A percentile compares a stretch with the other conserved stretches of the same genome.
Conservation (phyloP, 1,139 yeast species). For the Candida albicans region DNA sequence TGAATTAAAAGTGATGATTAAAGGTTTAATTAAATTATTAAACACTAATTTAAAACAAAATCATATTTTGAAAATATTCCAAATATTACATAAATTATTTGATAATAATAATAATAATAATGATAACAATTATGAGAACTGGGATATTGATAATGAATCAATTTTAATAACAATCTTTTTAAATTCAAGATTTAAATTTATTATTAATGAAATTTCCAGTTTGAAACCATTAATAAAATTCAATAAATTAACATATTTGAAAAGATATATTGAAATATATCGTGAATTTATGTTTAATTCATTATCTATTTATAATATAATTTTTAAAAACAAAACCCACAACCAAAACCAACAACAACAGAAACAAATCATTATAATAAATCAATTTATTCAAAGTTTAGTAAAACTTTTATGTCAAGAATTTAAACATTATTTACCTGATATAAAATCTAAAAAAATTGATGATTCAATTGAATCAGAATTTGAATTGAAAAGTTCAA, state of each 20-base stretch:
- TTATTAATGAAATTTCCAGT: constrained; percentile 57
- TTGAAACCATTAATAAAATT: constrained; percentile 53
- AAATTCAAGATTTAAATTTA: constrained; percentile 60
- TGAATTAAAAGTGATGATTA: constrained; percentile 65
- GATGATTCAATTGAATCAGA: constrained; percentile 20
- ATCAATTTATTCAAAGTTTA: constrained; percentile 36
- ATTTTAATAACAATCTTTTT: constrained; percentile 21
- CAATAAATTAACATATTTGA: constrained; percentile 65
- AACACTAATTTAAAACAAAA: constrained; percentile 78
- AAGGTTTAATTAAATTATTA: constrained; percentile 65
- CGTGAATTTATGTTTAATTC: constrained; percentile 81
- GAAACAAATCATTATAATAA: constrained; percentile 23
- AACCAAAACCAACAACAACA: not conserved
- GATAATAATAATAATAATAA: constrained; percentile 15
- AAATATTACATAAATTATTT: constrained; percentile 63
- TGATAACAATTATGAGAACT: too few species aligned
- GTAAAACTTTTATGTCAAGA: constrained; percentile 28
- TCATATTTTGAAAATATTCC: constrained; percentile 72
- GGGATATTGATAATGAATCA: constrained; percentile 13
- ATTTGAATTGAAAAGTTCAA: constrained; percentile 41
- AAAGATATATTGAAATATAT: constrained; percentile 76
- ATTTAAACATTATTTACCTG: constrained; percentile 28
- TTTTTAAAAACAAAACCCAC: constrained; percentile 42
- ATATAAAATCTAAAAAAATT: constrained; percentile 11
- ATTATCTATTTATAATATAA: constrained; percentile 62